A percentile compares a stretch with the other conserved stretches of the same genome.
phyloP scores from a whole-genome alignment of 768 basidiomycete species.

The Leccinum subgranulosum region DNA sequence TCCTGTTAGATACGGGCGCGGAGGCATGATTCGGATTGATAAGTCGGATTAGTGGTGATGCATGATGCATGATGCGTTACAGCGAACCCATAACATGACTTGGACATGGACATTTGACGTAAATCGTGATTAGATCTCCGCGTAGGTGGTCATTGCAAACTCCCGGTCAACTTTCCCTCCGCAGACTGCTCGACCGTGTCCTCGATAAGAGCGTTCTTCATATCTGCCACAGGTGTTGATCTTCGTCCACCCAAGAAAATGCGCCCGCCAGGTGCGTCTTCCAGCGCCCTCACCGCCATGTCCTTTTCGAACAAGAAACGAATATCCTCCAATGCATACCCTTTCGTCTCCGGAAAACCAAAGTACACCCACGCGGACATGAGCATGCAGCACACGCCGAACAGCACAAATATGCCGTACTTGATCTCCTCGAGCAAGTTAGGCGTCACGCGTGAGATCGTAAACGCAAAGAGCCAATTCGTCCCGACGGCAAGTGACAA shows the following conservation, averaged over 20 bases:
- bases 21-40: conserved; percentile 3
- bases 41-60: no score
- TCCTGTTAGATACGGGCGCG: not conserved
- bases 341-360: conserved; percentile 41
- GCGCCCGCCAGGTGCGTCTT: conserved; percentile 35
- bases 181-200: not conserved
- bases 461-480: conserved; percentile 38
- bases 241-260: conserved; percentile 27
- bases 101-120: not conserved
- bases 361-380: conserved; percentile 37
- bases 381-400: conserved; percentile 31
- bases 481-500: conserved; percentile 32
- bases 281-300: conserved; percentile 28
- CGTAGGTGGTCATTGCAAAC: not conserved
- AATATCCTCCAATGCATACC: conserved; percentile 39
- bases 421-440: conserved; percentile 33
- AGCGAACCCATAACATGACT: no score
- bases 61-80: no score
- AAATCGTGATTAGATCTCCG: not conserved
- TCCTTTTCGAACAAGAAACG: conserved; percentile 36
- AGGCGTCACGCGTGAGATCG: conserved; percentile 37
- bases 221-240: conserved; percentile 24
- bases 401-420: conserved; percentile 34
- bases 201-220: not conserved
- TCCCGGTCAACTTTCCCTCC: not conserved